phyloP scores from a whole-genome alignment of 108 stramenopile genomes.

The Discostella pseudostelligera region DNA sequence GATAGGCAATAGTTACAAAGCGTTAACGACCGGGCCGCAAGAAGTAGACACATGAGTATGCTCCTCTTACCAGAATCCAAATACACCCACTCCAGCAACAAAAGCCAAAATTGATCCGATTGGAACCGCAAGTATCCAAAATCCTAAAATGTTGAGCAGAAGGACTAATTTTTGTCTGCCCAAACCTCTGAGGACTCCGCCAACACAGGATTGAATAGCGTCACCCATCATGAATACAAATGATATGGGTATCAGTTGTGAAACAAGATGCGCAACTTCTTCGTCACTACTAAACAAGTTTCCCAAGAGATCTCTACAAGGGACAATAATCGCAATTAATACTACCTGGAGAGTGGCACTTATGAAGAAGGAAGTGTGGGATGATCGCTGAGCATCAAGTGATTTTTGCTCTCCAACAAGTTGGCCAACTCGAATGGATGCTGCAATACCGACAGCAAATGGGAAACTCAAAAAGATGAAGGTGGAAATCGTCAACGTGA shows the following conservation, averaged over 20 bases:
- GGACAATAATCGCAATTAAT: slow-evolving; percentile 20
- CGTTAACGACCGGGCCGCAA: no score
- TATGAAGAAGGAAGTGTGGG: slow-evolving; percentile 17
- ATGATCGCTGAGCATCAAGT: slow-evolving; percentile 29
- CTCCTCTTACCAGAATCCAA: not conserved
- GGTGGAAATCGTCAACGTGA: slow-evolving; percentile 38
- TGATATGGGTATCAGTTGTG: slow-evolving; percentile 37
- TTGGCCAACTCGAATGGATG: slow-evolving; percentile 48
- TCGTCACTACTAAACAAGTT: slow-evolving; percentile 34
- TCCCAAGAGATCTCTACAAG: slow-evolving; percentile 20
- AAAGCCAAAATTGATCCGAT: slow-evolving; percentile 34
- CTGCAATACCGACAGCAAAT: slow-evolving; percentile 44
- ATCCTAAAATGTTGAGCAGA: slow-evolving; percentile 35
- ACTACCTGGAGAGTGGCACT: slow-evolving; percentile 1
- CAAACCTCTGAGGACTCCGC: slow-evolving; percentile 26
- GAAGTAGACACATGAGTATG: no score
- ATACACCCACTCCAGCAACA: slow-evolving; percentile 29
- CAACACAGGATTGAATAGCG: slow-evolving; percentile 16
- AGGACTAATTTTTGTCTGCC: slow-evolving; percentile 39
- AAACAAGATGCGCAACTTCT: slow-evolving; percentile 32
- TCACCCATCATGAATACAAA: slow-evolving; percentile 51
- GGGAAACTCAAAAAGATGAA: slow-evolving; percentile 45
- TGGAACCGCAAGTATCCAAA: slow-evolving; percentile 39
- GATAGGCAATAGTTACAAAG: slow-evolving; percentile 1
- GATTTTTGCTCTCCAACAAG: slow-evolving; percentile 37